Evolutionary conservation across 169 alveolate genomes (phyloP), one percentile per base, ranked within the genome.

Genomic region (Besnoitia besnoiti): DNA sequence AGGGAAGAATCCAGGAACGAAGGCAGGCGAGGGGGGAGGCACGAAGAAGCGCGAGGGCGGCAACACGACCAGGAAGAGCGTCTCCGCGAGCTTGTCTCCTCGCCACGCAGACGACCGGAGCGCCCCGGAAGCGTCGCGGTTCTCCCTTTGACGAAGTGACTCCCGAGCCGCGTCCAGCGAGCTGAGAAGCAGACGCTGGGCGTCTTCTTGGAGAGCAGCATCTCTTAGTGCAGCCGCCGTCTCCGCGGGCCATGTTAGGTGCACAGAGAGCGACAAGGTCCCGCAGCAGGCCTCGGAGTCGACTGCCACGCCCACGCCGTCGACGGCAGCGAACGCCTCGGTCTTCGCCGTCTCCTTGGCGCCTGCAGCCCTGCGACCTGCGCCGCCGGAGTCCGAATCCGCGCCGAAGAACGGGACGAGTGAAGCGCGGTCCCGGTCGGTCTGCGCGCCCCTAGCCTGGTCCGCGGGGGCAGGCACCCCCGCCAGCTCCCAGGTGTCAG

Each of bases 11-110:
- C 67, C 67, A 21, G 67, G 67, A n/a, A 55, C 33, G 24, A 55
- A 55, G 33, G 67, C 67, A n/a, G 12, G 12, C 67, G 67, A 16
- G n/a, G n/a, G n/a, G n/a, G n/a, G n/a, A n/a, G n/a, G n/a, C 7
- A n/a, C 67, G 67, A 55, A n/a, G 30, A 55, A 55, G 24, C 67
- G 67, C 67, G 67, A n/a, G 24, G 67, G 67, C 67, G 67, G 67
- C 67, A 55, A 16, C 30, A 55, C 67, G 30, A 55, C 67, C 67
- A 55, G 67, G 24, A n/a, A 55, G 27, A 55, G 67, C 5, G 30
- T 55, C 33, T 21, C 12, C 27, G 67, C 12, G 67, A 55, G 67
- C 5, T 0, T 21, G 30, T 55, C 67, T 21, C 3, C 67, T 5
- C 67, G 12, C 67, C 67, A 55, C 27, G 67, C 67, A 0, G 67